These are phyloP conservation scores for Immersiella caudata DNA, from an alignment of 495 filamentous ascomycete genomes.

Conservation along the genomic window DNA sequence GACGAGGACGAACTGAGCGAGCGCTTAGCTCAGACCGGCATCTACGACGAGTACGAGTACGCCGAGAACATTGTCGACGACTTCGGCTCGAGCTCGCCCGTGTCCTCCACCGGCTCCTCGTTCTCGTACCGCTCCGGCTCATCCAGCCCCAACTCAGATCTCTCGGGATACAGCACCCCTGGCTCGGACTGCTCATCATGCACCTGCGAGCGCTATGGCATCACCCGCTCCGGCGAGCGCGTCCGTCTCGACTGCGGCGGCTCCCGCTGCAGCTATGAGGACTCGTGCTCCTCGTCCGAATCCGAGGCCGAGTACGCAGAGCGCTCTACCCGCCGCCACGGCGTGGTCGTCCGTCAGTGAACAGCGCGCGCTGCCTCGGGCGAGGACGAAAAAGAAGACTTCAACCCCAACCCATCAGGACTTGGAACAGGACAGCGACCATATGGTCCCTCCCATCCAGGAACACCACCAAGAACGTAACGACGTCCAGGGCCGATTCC, in stretches of 20 bases:
- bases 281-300: slow-evolving; percentile 59
- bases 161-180: slow-evolving; percentile 70
- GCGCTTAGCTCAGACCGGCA: slow-evolving; percentile 70
- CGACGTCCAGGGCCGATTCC: slow-evolving; percentile 26
- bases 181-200: slow-evolving; percentile 61
- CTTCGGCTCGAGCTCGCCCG: slow-evolving; percentile 53
- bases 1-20: slow-evolving; percentile 67
- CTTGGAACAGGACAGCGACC: slow-evolving; percentile 18
- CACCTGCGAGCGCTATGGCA: slow-evolving; percentile 92
- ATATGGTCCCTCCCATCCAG: background rate
- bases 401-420: slow-evolving; percentile 26
- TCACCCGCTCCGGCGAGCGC: slow-evolving; percentile 86
- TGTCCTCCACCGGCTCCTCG: slow-evolving; percentile 73
- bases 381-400: slow-evolving; percentile 33
- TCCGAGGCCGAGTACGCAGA: slow-evolving; percentile 66
- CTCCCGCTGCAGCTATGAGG: slow-evolving; percentile 76
- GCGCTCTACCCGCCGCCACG: slow-evolving; percentile 67
- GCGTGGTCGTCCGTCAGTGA: slow-evolving; percentile 68
- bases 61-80: slow-evolving; percentile 60
- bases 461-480: slow-evolving; percentile 24
- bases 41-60: slow-evolving; percentile 72
- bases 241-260: slow-evolving; percentile 95
- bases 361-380: slow-evolving; percentile 32
- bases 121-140: slow-evolving; percentile 77
- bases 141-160: slow-evolving; percentile 69